Evolutionary conservation across 352 stramenopile species (phyloP), one percentile per base, ranked within the genome.

Genomic region (Globisporangium megalacanthum): DNA sequence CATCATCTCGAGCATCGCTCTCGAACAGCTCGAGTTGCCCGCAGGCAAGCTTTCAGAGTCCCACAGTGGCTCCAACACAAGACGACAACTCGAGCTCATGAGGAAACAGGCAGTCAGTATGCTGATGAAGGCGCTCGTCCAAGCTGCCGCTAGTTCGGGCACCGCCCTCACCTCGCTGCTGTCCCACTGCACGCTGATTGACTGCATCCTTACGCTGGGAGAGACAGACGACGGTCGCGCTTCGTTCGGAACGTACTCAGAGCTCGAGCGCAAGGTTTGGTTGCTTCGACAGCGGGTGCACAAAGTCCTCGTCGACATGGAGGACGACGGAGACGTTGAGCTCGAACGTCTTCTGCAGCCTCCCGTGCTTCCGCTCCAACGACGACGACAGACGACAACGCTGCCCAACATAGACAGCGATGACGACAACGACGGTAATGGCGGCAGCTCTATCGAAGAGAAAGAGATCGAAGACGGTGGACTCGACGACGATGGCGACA

Each of bases 281-380:
- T 22, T 66, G 35, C 47, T 89, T 15, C 75, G 75, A 6, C 66
- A 81, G 22, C 73, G 83, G 41, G 20, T 88, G 0, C 81, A 84
- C 37, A 41, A 62, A 20, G 61, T 78, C 17, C 48, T 82, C 25
- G 41, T 80, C 9, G 67, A 71, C 11, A 52, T 78, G 35, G 61
- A 59, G 11, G 64, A 79, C 7, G 70, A 72, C 47, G 68, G 52
- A 4, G 50, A 70, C 10, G 20, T 42, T 6, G 70, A 82, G 33
- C 33, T 84, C 19, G n/a, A 45, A 19, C 47, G 48, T 10, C 11
- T 56, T 6, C 20, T 54, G 5, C n/a, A 20, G 31, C 13, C 4
- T 1, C 9, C 6, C 13, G 17, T 13, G 14, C 22, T 5, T 39
- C 35, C 35, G 35, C 35, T 39, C 10, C 35, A 39, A 13, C 35